Conservation (phyloP, 2,329 filamentous ascomycete genomes). For the Coleophoma crateriformis region DNA sequence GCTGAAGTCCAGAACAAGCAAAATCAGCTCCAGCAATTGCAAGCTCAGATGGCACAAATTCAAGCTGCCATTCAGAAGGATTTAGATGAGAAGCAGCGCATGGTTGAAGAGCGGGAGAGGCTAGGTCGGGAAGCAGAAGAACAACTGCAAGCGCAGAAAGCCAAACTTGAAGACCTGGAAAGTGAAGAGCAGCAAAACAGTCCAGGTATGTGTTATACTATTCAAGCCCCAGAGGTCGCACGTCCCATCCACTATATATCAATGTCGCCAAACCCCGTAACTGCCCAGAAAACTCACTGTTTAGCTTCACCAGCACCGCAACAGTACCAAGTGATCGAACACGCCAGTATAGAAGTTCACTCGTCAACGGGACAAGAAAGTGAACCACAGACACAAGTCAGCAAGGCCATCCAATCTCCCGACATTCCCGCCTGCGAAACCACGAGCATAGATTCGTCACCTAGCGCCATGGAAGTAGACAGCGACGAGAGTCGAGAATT, state of each 20-base stretch:
- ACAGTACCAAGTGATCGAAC: not conserved
- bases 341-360: not conserved
- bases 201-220: slow-evolving; percentile 14
- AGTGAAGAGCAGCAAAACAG: slow-evolving; percentile 15
- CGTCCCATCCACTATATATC: too few species aligned
- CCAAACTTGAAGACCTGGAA: slow-evolving; percentile 23
- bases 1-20: slow-evolving; percentile 24
- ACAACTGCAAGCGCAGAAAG: slow-evolving; percentile 26
- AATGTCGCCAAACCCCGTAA: too few species aligned
- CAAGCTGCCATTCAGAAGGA: slow-evolving; percentile 23
- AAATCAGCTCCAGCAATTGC: slow-evolving; percentile 21
- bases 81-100: slow-evolving; percentile 25
- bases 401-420: too few species aligned
- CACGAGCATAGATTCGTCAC: too few species aligned
- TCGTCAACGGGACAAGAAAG: too few species aligned
- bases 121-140: slow-evolving; percentile 27
- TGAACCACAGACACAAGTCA: too few species aligned
- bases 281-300: slow-evolving; percentile 11
- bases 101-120: slow-evolving; percentile 27
- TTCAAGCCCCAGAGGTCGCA: not conserved
- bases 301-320: not conserved
- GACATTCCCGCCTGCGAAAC: too few species aligned
- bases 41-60: slow-evolving; percentile 22
- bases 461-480: too few species aligned
- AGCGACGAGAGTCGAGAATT: too few species aligned